Base-by-base conservation (phyloP, 441 rosid species). In the Populus hybrid region DNA sequence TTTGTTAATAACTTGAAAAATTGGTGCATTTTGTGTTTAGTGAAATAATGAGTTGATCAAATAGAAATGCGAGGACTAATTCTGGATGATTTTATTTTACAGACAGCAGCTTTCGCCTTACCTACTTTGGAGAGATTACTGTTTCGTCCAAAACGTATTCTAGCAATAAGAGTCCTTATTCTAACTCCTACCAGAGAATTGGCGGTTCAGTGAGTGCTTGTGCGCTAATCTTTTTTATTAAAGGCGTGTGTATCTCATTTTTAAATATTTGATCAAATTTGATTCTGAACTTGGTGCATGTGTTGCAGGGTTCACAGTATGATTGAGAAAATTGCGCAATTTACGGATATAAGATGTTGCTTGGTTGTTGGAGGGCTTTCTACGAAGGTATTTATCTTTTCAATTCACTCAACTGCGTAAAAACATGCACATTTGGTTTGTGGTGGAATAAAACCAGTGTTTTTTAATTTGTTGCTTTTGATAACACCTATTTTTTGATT, bases 321-420 rank as follows among this genome's bases (percentile, higher is more conserved):
- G 99, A 87, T 87, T 54, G 95, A 92, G 87, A 94, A 94, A 80
- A 86, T 94, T 75, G 90, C 97, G 23, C 97, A 93, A 74, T 95
- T 89, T 79, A 94, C 97, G 2, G 97, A 95, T 81, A 91, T 94
- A 67, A 87, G 97, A 78, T 94, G 97, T 81, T 94, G 98, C 83
- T 86, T 90, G 85, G 84, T 95, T 84, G 95, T 95, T 75, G 99
- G 99, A 63, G 99, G 99, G 69, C 95, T 95, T 80, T 88, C 98
- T 72, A 82, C 88, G 10, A 91, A 92, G 97, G 99, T 95, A 14
- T 46, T 11, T 14, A 14, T 46, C 57, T 12, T 46, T 4, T 14
- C 57, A 46, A 46, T 46, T 5, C 6, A 46, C 57, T 46, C 20
- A 14, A 46, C 18, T 46, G 57, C 1, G 1, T 46, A 4, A 14